Percentiles rank a stretch among this genome's conserved stretches.
Evolutionary conservation across 1,139 yeast species (phyloP).

Genomic region (Suhomyces yuchorum): DNA sequence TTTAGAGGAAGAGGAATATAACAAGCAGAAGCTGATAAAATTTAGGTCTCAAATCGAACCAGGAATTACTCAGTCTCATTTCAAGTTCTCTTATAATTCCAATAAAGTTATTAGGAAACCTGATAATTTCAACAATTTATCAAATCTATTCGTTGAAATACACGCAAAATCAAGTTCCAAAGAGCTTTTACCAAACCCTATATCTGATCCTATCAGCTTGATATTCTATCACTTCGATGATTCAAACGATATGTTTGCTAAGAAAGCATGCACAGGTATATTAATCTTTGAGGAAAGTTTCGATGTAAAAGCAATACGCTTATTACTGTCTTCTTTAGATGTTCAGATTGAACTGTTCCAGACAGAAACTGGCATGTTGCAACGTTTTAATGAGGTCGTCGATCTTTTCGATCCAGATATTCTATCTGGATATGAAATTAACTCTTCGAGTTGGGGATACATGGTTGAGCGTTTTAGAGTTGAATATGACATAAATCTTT

Average conservation of each 20-base stretch:
- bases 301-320: not conserved
- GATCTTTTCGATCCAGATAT: slow-evolving; percentile 81
- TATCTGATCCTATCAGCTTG: slow-evolving; percentile 54
- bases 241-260: slow-evolving; percentile 33
- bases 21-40: slow-evolving; percentile 17
- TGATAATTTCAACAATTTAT: slow-evolving; percentile 49
- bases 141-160: slow-evolving; percentile 64
- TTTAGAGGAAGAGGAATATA: slow-evolving; percentile 18
- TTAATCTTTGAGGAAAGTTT: slow-evolving; percentile 22
- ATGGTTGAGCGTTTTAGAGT: slow-evolving; percentile 62
- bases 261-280: slow-evolving; percentile 29
- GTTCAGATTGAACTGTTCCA: slow-evolving; percentile 35
- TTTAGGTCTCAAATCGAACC: slow-evolving; percentile 55
- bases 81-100: slow-evolving; percentile 36
- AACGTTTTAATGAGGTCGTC: slow-evolving; percentile 56
- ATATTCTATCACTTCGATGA: slow-evolving; percentile 67
- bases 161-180: slow-evolving; percentile 56
- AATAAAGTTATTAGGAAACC: slow-evolving; percentile 42
- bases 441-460: slow-evolving; percentile 87
- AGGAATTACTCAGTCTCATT: slow-evolving; percentile 41
- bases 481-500: slow-evolving; percentile 54
- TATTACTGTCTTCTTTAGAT: slow-evolving; percentile 11
- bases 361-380: slow-evolving; percentile 59
- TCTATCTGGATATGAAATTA: slow-evolving; percentile 81
- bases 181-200: slow-evolving; percentile 65